Base-by-base conservation (phyloP, 2,329 filamentous ascomycete species). In the Ceratocystis harringtonii region DNA sequence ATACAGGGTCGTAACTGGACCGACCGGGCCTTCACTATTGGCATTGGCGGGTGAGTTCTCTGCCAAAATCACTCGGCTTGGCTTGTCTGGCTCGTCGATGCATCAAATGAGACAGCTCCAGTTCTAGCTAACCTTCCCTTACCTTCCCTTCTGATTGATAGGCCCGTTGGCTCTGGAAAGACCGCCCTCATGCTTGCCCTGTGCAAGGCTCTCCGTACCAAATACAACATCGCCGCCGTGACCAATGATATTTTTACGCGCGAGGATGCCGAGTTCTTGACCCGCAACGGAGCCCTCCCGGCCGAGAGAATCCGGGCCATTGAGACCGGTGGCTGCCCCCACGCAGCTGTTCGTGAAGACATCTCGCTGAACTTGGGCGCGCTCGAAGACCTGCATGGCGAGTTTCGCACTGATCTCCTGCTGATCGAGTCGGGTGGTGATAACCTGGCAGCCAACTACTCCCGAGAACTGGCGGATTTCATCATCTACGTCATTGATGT, bases 401-500 rank as follows among this genome's bases (percentile, higher is more conserved):
- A 87, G 69, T 95, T 95, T 79, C 75, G 78, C 77, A 75, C 91
- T 0, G 90, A 97, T 73, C 75, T 99, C 25, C 82, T 99, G 28
- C 84, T 99, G 52, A 99, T 99, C 73, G 94, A 99, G 77, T 91
- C 86, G 19, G 94, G 94, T 57, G 94, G 94, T 66, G 94, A 99
- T 75, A 99, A 99, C 75, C 83, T 99, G 0, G 94, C 94, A 0
- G 94, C 94, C 3, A 99, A 99, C 79, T 99, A 99, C 81, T 89
- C 84, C 65, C 83, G 94, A 66, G 94, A 99, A 77, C 80, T 99
- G 69, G 94, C 94, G 1, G 94, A 99, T 75, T 99, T 89, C 75
- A 99, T 99, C 76, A 87, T 99, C 76, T 99, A 99, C 75, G 94
- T 99, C 36, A 97, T 99, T 71, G 94, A 99, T 76, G 94, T 99